Evolutionary conservation across 1,284 basidiomycete genomes (phyloP), one percentile per base, ranked within the genome.

Genomic region (Rhodotorula sp.): DNA sequence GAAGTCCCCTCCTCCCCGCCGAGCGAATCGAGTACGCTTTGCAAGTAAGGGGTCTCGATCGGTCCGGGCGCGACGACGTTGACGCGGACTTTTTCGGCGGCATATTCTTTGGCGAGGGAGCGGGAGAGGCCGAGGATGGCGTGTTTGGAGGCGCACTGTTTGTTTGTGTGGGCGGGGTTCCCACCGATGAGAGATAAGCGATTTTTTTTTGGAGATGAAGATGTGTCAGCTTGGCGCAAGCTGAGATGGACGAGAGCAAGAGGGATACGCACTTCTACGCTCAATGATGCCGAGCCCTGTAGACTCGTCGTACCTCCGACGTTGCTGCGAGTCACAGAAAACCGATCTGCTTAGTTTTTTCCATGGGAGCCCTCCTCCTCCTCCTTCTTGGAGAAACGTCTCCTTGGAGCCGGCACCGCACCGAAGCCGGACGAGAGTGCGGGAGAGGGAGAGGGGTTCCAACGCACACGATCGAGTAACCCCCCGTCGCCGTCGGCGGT

Each of bases 51-150:
- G 0, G 75, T 76, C 54, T 76, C 75, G 68, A 76, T 70, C 1
- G 69, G 66, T 7, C 74, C 75, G 1, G 75, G 71, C 5, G 75
- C 75, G n/a, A 73, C 70, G 12, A 71, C 67, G 67, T 76, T 76
- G 34, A 73, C 67, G 7, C 75, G 71, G n/a, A 73, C 61, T 0
- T 46, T 1, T 6, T 62, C 26, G 23, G 31, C 15, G 3, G 71
- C 75, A 18, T 67, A 65, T 21, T 75, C 75, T 14, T 62, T 64
- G 10, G 75, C 75, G 57, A 73, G 39, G 2, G 75, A 58, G 0
- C 68, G 62, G 3, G 75, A 65, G 49, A 76, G 47, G 10, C 75
- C 75, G 20, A 73, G 49, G 3, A 76, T 64, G 31, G 75, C 75
- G 34, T 76, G 75, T 47, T 76, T 75, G 3, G 71, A 71, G 1